Evolutionary conservation across 371 early-diverging fungal genomes (phyloP), one percentile per base, ranked within the genome.

Genomic region (Zopfochytrium polystomum): DNA sequence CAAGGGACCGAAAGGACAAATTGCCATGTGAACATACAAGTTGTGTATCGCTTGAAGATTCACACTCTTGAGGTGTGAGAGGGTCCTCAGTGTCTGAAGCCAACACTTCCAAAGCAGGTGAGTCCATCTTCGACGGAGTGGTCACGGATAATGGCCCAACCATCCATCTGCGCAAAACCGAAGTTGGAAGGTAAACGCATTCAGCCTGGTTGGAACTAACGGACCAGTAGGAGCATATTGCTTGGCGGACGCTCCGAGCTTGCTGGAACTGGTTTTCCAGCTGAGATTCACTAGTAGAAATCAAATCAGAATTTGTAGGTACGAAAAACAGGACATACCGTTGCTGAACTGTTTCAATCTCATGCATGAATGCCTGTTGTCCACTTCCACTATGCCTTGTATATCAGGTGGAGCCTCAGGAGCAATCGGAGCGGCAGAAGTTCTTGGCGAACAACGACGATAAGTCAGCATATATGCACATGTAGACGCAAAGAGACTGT

Each of bases 401-500:
- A 58, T n/a, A 22, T 32, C 5, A 1, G 23, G 6, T 7, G 58
- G 33, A 13, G 58, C 49, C 5, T 25, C 11, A 25, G 49, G 50
- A 35, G 52, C 33, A 2, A 11, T 13, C 11, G 27, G 15, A 18
- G 50, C 32, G 32, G 18, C 18, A 9, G 4, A 18, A 30, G 22
- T 34, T 15, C 15, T 5, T 15, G 31, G 20, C 58, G 49, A 58
- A 22, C 26, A 3, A 9, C 35, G 2, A 22, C 49, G 47, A 26
- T 58, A 58, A 4, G 50, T 49, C 23, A 58, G 50, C 58, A 58
- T 58, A 29, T 58, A 58, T 11, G 58, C 58, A 20, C 47, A 32
- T 5, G 58, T 30, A 9, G 58, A 58, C 1, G 58, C 18, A 33
- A 58, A 50, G 23, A 15, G 32, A 30, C 43, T 20, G 48, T 9